phyloP scores from a whole-genome alignment of 306 rosid species.

The Acmispon strigosus region DNA sequence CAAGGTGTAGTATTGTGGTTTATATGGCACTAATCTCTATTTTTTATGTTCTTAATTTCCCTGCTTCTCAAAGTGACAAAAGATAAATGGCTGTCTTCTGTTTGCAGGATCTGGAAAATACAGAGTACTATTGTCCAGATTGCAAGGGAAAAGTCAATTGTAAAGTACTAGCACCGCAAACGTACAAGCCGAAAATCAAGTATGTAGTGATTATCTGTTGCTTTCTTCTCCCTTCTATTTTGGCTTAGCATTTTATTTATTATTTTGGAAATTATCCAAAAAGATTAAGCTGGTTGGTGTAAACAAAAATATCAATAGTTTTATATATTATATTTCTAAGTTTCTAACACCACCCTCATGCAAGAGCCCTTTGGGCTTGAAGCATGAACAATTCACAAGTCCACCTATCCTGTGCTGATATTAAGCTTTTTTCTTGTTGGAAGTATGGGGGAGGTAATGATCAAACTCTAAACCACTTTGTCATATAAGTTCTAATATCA shows the following conservation, averaged over 20 bases:
- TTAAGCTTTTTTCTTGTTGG: no score
- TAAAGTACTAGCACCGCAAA: conserved; percentile 34
- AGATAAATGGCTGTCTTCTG: conserved; percentile 12
- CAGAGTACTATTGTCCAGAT: conserved; percentile 85
- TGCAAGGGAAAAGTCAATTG: conserved; percentile 49
- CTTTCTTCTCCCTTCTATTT: conserved; percentile 17
- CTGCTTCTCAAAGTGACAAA: neutral
- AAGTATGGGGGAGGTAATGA: no score
- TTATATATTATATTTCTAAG: no score
- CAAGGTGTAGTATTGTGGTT: conserved; percentile 46
- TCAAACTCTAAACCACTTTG: no score
- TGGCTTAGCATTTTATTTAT: conserved; percentile 1
- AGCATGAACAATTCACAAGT: no score
- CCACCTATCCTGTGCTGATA: no score
- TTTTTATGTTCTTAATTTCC: neutral
- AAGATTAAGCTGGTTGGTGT: no score
- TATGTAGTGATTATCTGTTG: conserved; percentile 22
- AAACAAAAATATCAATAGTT: no score
- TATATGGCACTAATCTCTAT: neutral
- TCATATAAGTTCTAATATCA: no score
- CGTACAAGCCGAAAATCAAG: conserved; percentile 43
- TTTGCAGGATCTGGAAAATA: conserved; percentile 68
- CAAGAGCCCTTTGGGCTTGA: no score
- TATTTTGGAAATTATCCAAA: no score
- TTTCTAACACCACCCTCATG: no score